These are phyloP conservation scores for Fusarium dlaminii DNA, from an alignment of 2,329 filamentous ascomycete genomes.

Conservation along the genomic window DNA sequence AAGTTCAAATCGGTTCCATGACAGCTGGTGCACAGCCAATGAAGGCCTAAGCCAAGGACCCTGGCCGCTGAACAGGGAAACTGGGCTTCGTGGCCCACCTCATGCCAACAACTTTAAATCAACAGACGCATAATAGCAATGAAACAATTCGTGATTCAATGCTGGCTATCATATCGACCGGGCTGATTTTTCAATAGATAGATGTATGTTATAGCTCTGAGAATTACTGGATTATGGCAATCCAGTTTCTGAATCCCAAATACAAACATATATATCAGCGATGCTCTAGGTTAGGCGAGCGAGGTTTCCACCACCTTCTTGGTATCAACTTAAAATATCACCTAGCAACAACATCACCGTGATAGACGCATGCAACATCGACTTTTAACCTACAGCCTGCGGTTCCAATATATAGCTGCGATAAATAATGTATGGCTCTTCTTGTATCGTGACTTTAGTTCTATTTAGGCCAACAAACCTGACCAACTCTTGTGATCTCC, in stretches of 20 bases:
- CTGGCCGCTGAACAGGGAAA: neutral
- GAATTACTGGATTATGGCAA: too few relatives aligned
- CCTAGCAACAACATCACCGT: neutral
- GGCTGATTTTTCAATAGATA: neutral
- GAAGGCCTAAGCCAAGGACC: neutral
- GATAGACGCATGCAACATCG: neutral
- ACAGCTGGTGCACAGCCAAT: neutral
- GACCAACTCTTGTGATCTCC: neutral
- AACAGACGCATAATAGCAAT: neutral
- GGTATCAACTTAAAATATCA: neutral
- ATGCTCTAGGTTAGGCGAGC: neutral
- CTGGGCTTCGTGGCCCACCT: neutral
- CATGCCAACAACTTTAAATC: neutral
- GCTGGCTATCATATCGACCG: rapidly evolving
- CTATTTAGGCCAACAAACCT: too few relatives aligned
- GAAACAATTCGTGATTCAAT: neutral
- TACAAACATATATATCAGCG: too few relatives aligned
- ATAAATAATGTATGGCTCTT: too few relatives aligned
- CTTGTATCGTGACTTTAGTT: too few relatives aligned
- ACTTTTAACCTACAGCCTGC: neutral
- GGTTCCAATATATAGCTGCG: neutral
- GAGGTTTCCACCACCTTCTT: too few relatives aligned
- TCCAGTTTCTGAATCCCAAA: neutral
- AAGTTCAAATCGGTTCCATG: neutral
- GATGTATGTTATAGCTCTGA: rapidly evolving